Conservation (phyloP, 495 filamentous ascomycete species). For the Podospora conica region DNA sequence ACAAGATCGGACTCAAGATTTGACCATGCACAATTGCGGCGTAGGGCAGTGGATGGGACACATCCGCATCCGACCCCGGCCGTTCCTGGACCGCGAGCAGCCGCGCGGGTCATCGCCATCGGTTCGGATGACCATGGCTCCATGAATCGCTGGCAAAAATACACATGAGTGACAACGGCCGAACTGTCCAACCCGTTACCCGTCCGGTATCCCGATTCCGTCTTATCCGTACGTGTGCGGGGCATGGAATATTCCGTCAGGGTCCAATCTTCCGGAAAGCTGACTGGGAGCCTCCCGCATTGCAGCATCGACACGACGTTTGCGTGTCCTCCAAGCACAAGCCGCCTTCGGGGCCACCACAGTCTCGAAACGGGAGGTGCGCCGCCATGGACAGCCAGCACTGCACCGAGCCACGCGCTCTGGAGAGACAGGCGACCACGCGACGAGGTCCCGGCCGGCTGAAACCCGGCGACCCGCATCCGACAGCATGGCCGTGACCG, state of each 20-base stretch:
- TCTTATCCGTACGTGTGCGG: neutral
- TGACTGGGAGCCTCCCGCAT: neutral
- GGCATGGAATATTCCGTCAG: neutral
- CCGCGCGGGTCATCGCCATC: neutral
- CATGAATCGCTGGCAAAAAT: neutral
- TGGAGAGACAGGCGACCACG: neutral
- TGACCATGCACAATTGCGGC: neutral
- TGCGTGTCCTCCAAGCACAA: neutral
- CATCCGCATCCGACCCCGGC: neutral
- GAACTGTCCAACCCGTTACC: neutral
- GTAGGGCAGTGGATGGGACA: neutral
- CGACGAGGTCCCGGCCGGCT: neutral
- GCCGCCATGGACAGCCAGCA: neutral
- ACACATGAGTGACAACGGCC: neutral
- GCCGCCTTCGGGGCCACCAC: neutral
- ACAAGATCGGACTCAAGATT: neutral
- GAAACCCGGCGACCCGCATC: neutral
- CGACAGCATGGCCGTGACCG: neutral
- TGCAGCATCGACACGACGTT: neutral
- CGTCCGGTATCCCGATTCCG: neutral
- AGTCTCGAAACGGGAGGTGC: neutral
- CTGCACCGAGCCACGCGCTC: neutral
- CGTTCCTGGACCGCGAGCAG: neutral
- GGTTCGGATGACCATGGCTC: neutral
- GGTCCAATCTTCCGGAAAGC: neutral